Percentiles rank a stretch among this genome's conserved stretches.
Evolutionary conservation across 2,329 filamentous ascomycete species (phyloP).

Genomic region (Sclerotinia subarctica): DNA sequence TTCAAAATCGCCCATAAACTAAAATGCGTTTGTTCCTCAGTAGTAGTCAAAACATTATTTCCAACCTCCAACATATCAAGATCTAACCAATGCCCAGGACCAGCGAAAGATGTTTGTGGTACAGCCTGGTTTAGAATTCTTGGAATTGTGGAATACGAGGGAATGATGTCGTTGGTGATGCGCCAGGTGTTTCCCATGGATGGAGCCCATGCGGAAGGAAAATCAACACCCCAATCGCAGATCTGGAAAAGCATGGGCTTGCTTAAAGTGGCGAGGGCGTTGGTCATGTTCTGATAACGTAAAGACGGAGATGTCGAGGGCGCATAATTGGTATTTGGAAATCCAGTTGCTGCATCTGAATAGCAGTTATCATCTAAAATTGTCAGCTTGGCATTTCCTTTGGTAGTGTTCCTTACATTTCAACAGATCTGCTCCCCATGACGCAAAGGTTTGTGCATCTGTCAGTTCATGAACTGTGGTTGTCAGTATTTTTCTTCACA

Average conservation of each 20-base stretch:
- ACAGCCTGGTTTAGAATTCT: constrained; percentile 44
- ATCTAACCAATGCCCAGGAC: constrained; percentile 43
- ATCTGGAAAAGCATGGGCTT: constrained; percentile 42
- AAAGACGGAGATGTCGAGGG: constrained; percentile 38
- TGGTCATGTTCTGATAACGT: constrained; percentile 41
- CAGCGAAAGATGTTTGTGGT: constrained; percentile 40
- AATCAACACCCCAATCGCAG: constrained; percentile 45
- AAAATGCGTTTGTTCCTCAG: constrained; percentile 45
- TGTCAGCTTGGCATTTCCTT: constrained; percentile 22
- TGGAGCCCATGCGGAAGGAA: constrained; percentile 43
- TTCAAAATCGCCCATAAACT: constrained; percentile 44
- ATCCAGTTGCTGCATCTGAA: constrained; percentile 37
- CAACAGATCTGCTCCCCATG: constrained; percentile 41
- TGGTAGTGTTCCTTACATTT: constrained; percentile 40
- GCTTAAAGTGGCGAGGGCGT: constrained; percentile 33
- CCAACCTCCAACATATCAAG: constrained; percentile 45
- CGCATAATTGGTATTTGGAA: constrained; percentile 40
- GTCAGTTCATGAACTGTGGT: constrained; percentile 30
- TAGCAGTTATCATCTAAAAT: constrained; percentile 41
- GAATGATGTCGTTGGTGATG: constrained; percentile 44
- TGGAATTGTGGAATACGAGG: constrained; percentile 40
- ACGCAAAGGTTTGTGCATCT: constrained; percentile 33
- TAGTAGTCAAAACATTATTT: constrained; percentile 39
- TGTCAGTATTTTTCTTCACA: not conserved
- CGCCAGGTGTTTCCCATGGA: constrained; percentile 42